phyloP scores from a whole-genome alignment of 768 basidiomycete species.

The Inosperma sp. region DNA sequence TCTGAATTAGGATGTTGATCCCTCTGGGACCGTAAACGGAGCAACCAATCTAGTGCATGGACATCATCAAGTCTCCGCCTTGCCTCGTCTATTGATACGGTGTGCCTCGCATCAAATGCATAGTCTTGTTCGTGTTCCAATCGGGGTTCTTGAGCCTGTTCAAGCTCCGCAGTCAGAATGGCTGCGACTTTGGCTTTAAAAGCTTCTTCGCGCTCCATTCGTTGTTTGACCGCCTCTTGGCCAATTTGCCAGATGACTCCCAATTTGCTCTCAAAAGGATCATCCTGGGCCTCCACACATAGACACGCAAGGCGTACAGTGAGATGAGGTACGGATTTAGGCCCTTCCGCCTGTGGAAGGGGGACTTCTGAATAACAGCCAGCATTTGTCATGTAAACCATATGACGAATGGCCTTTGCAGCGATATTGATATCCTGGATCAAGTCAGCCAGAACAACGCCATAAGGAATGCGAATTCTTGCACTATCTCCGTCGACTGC shows the following conservation, averaged over 20 bases:
- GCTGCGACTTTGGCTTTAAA: constrained; percentile 76
- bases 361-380: constrained; percentile 52
- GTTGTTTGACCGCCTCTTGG: constrained; percentile 59
- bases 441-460: constrained; percentile 71
- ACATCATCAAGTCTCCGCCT: constrained; percentile 60
- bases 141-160: constrained; percentile 18
- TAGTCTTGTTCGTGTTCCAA: constrained; percentile 44
- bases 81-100: constrained; percentile 69
- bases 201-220: constrained; percentile 73
- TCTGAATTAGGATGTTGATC: constrained; percentile 50
- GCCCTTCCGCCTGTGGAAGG: constrained; percentile 63
- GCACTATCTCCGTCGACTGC: constrained; percentile 56
- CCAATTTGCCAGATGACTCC: constrained; percentile 74
- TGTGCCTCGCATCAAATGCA: constrained; percentile 59
- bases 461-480: constrained; percentile 74
- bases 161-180: constrained; percentile 44
- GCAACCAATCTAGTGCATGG: constrained; percentile 70
- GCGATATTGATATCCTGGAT: constrained; percentile 65
- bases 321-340: constrained; percentile 67
- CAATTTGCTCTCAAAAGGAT: constrained; percentile 74
- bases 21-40: constrained; percentile 45
- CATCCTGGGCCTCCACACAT: constrained; percentile 77
- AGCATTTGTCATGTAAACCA: constrained; percentile 49
- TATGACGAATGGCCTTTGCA: constrained; percentile 70
- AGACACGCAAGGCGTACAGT: constrained; percentile 54